Base-by-base conservation (phyloP, 169 alveolate species). In the Eimeria necatrix region DNA sequence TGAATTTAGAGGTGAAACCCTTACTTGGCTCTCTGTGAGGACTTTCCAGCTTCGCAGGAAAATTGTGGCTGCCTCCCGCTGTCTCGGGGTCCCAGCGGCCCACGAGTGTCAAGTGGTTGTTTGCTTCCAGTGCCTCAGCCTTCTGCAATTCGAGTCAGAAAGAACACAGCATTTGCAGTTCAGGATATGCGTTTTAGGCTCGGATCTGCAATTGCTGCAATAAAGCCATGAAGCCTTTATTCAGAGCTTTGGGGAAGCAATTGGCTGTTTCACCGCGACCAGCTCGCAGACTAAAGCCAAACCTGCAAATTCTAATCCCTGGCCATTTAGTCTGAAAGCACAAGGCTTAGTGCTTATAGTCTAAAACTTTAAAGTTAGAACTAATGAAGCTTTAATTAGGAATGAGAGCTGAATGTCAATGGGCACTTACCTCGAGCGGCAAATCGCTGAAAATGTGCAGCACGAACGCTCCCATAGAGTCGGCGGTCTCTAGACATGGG, bases 81-180 rank as follows among this genome's bases (percentile, higher is more conserved):
- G 87, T 76, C 61, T 76, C 87, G 12, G 49, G 61, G 6, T 76
- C 87, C 87, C 87, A 76, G 22, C 61, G 61, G 0, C 87, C 87
- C 4, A 48, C 61, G 6, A 76, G 61, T 8, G 87, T 76, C 46
- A 12, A 14, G 24, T 76, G 61, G n/a, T 26, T 8, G 7, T 26
- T n/a, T 6, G 24, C 4, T 20, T 32, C 61, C 4, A 76, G 87
- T 20, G 14, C 87, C 24, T 76, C 61, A 41, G 46, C 64, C 24
- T 26, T 76, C 87, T 76, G 59, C 41, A 71, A 18, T 4, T 5
- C 18, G 14, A 22, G 7, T 6, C 24, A 32, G 61, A 76, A 10
- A 18, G n/a, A 20, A 18, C 18, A 12, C 87, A 32, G 26, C 8
- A 76, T 14, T 41, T 8, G 51, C 24, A 8, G 53, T 18, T 56